Base-by-base conservation (phyloP, 2,329 filamentous ascomycete genomes). In the Fusarium xyrophilum region DNA sequence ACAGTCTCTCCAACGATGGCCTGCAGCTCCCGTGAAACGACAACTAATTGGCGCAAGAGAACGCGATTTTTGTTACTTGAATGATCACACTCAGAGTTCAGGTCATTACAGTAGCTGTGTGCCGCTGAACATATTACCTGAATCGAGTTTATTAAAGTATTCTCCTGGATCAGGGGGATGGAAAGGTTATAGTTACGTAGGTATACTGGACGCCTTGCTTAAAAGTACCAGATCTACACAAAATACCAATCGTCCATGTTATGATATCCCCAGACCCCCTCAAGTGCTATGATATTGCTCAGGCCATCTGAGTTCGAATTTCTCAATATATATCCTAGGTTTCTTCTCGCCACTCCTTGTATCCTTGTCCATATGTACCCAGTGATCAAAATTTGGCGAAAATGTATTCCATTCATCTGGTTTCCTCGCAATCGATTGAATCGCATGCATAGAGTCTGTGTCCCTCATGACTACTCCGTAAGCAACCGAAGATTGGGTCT, bases 191-290 rank as follows among this genome's bases (percentile, higher is more conserved):
- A 6, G 7, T 38, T 38, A 38, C 4, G 36, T 14, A 32, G 30
- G 30, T 32, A 14, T 14, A 14, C 21, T 38, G 7, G n/a, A 6
- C 12, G 36, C 36, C 19, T n/a, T 13, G 12, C 6, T n/a, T 38
- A 5, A n/a, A 5, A 36, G 6, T 36, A 12, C 19, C 6, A 6
- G 35, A 33, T 32, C 30, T 32, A 9, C 17, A 17, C 32, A 9
- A 17, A 33, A 33, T 17, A 33, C 4, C 32, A 17, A 33, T 32
- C 30, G 13, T 28, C 19, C 15, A 21, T 9, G 5, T 6, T 43
- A 10, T 19, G 4, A 7, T 10, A 13, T 12, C 9, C 9, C 5
- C 6, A 9, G 8, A 8, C 3, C 3, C 7, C 15, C 1, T 32
- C 6, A 48, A 19, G 28, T 48, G 2, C 12, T 17, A 19, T 48